Base-by-base conservation (phyloP, 1,139 yeast genomes). In the Yamadazyma epiphylla region DNA sequence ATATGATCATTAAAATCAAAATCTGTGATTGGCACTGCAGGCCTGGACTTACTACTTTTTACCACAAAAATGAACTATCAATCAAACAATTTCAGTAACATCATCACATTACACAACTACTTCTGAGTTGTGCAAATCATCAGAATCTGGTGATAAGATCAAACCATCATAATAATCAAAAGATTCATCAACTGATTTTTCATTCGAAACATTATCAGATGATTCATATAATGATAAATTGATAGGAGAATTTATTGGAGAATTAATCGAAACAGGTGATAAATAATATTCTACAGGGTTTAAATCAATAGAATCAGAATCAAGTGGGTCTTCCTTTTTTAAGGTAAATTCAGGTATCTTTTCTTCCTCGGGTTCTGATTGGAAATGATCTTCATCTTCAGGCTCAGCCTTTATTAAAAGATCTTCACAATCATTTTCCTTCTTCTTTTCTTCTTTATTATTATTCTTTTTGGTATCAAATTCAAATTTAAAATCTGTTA, bases 121-220 rank as follows among this genome's bases (percentile, higher is more conserved):
- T 66, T 64, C 74, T 58, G 73, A 64, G 67, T 64, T 65, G 65
- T 66, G 72, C 72, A 64, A 51, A 56, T 62, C 70, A 55, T 57
- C n/a, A n/a, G n/a, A n/a, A n/a, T 56, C n/a, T n/a, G n/a, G n/a
- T n/a, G n/a, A n/a, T n/a, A n/a, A n/a, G n/a, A n/a, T n/a, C n/a
- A n/a, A n/a, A n/a, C n/a, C n/a, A n/a, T n/a, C n/a, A n/a, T n/a
- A n/a, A n/a, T 31, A 48, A 41, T 12, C 10, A 26, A 19, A 9
- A 10, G 12, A 11, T 11, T 21, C 23, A 6, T 6, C 19, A 17
- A 17, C 6, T 17, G 12, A 21, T 6, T n/a, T 11, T n/a, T 21
- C 23, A 21, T 21, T 22, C 21, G 24, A 15, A 28, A 15, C 15
- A 26, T 15, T 16, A 20, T 9, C 17, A 29, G 21, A 24, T 19